Evolutionary conservation across 2,329 filamentous ascomycete genomes (phyloP), one percentile per base, ranked within the genome.

Genomic region (Colletotrichum sp.): DNA sequence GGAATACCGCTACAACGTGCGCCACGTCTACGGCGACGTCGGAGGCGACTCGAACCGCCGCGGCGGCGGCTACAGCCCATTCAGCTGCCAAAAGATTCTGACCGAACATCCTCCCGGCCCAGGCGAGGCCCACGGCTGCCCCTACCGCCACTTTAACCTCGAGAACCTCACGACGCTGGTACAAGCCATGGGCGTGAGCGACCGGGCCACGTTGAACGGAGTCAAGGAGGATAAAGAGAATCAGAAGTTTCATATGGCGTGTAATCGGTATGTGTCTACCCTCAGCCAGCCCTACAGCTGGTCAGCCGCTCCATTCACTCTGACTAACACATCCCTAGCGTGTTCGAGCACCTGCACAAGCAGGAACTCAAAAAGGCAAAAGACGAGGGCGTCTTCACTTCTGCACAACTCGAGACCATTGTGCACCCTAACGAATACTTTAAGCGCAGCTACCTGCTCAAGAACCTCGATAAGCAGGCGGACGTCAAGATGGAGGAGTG

Each of bases 351-450:
- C 82, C 86, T 94, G 21, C 96, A 99, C 84, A 96, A 95, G 82
- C 88, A 88, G 21, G 94, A 96, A 83, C 92, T 97, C 74, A 94
- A 92, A 82, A 92, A 91, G 81, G 95, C 94, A 77, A 95, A 93
- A 84, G 94, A 96, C 57, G 93, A 95, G 66, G 90, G 92, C 7
- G 88, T 93, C 68, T 94, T 94, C 92, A 92, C 89, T 14, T 87
- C 93, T 8, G 92, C 92, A 18, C 95, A 98, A 83, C 89, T 98
- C 57, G 96, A 99, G 85, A 99, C 96, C 0, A 98, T 99, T 82
- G 93, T 98, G 26, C 97, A 99, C 85, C 97, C 97, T 13, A 99
- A 99, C 83, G 96, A 96, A 78, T 99, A 98, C 85, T 99, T 99
- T 85, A 98, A 98, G 89, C 91, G 96, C 72, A 98, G 96, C 83